Base-by-base conservation (phyloP, 805 yeast species). In the Barnettozyma siamensis region DNA sequence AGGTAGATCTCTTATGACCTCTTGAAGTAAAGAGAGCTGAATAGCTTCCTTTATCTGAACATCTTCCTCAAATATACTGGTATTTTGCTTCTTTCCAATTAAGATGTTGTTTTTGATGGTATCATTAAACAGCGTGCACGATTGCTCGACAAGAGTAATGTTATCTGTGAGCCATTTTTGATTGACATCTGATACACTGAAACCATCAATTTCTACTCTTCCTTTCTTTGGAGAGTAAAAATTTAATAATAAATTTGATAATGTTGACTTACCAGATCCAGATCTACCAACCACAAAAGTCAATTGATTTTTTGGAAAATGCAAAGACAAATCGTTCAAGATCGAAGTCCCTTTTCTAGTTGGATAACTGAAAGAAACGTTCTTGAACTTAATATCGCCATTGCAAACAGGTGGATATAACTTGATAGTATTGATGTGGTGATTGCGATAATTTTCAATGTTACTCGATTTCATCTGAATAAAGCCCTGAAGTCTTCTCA, bases 251-350 rank as follows among this genome's bases (percentile, higher is more conserved):
- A 93, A 58, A 29, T 72, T 73, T 0, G 83, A 74, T 2, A 93
- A 46, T 0, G 98, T 83, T 0, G 98, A 91, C 59, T 93, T 93
- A 0, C 99, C 99, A 0, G 89, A 80, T 0, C 99, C 99, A 0
- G 97, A 88, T 45, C 72, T 70, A 1, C 99, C 99, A 32, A 93
- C 75, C 4, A 93, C 61, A 51, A 76, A 91, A 1, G 81, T 76
- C 7, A 75, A 55, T 26, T 63, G 49, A 1, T 73, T 69, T 1
- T 74, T 59, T 1, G 66, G 59, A 28, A 88, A 64, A 2, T 50
- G 49, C 20, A 83, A 42, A n/a, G 59, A 54, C 1, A 83, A 64
- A 36, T 72, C 51, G 0, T 70, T 59, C 13, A 93, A 56, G 0
- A 76, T 77, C 2, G 63, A 60, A 1, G 60, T 59, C 2, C 65